Base-by-base conservation (phyloP, 192 early-diverging fungal species). In the Allomyces arbusculus region DNA sequence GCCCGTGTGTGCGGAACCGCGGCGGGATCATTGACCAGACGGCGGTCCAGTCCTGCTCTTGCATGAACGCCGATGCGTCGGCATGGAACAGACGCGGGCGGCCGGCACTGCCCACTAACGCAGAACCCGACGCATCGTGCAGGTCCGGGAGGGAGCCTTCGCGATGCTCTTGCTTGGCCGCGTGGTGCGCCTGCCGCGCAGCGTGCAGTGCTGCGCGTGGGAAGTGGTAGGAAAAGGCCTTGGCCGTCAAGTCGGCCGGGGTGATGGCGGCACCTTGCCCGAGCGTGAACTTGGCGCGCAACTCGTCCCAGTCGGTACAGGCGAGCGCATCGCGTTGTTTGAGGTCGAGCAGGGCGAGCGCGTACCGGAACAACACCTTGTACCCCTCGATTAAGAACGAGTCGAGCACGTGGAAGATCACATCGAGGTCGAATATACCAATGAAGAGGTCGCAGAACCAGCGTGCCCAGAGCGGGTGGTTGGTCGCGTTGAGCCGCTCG, bases 21-120 rank as follows among this genome's bases (percentile, higher is more conserved):
- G 72, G 73, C 10, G 77, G 77, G n/a, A 78, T 73, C 77, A 75
- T 77, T 9, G 67, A 67, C 77, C 77, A 78, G 19, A 78, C 62
- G 24, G 73, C 74, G 20, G 73, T 69, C 76, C 76, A 78, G 62
- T 76, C 68, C 61, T 75, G 72, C 43, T 75, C 74, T 23, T 28
- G 68, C 50, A 75, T 23, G 45, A 78, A 58, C 50, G 50, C 50
- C 50, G 50, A 58, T 16, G 50, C 50, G 16, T 58, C 50, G 20
- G 50, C 20, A 10, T 58, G 50, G 16, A 58, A n/a, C 3, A 58
- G 50, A 3, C 50, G 50, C 50, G 50, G 50, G 16, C 12, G 12
- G 50, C 50, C 50, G 20, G 50, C 50, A n/a, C 3, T 58, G 20
- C 50, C 50, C 16, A 14, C 12, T 8, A 3, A 3, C 12, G 50